Conservation (phyloP, 1,284 basidiomycete genomes). For the Volvariella volvacea region DNA sequence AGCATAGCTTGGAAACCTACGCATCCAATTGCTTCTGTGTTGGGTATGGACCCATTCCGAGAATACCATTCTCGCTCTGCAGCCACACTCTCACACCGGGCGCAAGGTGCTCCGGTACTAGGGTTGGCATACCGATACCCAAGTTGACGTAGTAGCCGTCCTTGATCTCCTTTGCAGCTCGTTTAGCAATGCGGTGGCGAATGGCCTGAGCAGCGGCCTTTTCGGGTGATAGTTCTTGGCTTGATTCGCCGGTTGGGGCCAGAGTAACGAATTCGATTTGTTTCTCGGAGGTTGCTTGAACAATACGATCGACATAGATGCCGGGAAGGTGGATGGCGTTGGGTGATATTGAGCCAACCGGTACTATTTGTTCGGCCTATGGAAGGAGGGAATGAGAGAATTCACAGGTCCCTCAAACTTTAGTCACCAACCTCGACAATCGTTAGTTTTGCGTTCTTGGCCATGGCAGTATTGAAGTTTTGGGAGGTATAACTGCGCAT, state of each 20-base stretch:
- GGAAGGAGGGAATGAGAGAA: constrained; percentile 1
- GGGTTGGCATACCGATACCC: constrained; percentile 90
- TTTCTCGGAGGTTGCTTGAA: constrained; percentile 73
- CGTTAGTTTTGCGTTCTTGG: constrained; percentile 83
- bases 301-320: constrained; percentile 85
- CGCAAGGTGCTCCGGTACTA: constrained; percentile 80
- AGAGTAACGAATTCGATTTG: constrained; percentile 75
- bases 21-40: constrained; percentile 83
- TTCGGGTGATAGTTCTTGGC: constrained; percentile 31
- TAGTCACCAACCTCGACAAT: constrained; percentile 71
- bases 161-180: constrained; percentile 86
- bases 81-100: constrained; percentile 84
- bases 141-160: constrained; percentile 82
- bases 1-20: constrained; percentile 38
- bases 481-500: constrained; percentile 72
- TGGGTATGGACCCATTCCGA: constrained; percentile 95
- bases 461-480: constrained; percentile 87
- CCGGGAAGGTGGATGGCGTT: constrained; percentile 83
- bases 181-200: constrained; percentile 77
- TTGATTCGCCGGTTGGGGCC: constrained; percentile 35
- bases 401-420: neutral
- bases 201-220: constrained; percentile 47
- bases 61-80: constrained; percentile 92
- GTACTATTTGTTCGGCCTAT: constrained; percentile 89
- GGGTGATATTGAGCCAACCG: constrained; percentile 77